Evolutionary conservation across 176 grass and related monocot species (phyloP), one percentile per base, ranked within the genome.

Genomic region (Poa pratensis): DNA sequence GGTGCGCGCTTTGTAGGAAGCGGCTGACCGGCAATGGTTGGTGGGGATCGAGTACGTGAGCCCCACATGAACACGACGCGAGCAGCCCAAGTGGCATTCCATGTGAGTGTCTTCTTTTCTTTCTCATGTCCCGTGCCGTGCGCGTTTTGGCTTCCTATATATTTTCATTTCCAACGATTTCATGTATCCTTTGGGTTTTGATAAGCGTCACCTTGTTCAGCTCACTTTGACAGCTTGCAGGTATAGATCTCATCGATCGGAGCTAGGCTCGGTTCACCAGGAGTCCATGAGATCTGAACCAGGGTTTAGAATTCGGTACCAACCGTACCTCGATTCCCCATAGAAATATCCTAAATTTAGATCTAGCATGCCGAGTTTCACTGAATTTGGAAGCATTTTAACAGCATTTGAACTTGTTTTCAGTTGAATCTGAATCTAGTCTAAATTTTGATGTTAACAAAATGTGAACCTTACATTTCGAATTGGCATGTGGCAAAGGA

Each of bases 261-360:
- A 51, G 26, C 0, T 20, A 75, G 73, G 45, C 45, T 53, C 48
- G 73, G 26, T 53, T 51, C 27, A 20, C 48, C 73, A 75, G 1
- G 45, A 27, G 24, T 30, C 46, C 45, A 50, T 26, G 71, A 65
- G 71, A 74, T 74, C 71, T 74, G 48, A 75, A 75, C 16, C 16
- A 52, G 1, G 7, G 23, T 50, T 2, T 28, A 27, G 28, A 26
- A 28, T 50, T 10, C 1, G 45, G 23, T 27, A 27, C 70, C 42
- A 49, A 49, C 42, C 9, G 16, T 49, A 10, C 4, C 8, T 51
- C 15, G n/a, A 15, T 43, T 59, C 9, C 48, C 14, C 48, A 50
- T 0, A 50, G 48, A 5, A 50, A 48, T 48, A 48, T 48, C 45
- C 45, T 10, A 48, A 32, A n/a, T n/a, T n/a, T n/a, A n/a, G n/a